Base-by-base conservation (phyloP, 495 filamentous ascomycete genomes). In the Lasiosphaeris hirsuta region DNA sequence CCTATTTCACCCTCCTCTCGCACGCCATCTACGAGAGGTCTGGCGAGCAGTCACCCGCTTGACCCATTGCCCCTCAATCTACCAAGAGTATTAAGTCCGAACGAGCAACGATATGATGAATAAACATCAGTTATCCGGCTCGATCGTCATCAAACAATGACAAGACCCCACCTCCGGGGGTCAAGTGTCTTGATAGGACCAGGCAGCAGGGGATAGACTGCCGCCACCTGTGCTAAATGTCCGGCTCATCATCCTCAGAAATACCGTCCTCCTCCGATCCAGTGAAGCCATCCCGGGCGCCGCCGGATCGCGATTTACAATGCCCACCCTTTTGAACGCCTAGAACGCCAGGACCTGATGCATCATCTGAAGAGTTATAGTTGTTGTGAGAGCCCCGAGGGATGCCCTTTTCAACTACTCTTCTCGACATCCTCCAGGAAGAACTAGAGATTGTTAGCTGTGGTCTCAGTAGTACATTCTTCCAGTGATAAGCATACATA, bases 391-490 rank as follows among this genome's bases (percentile, higher is more conserved):
- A 72, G 61, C 73, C 67, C 51, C 66, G 66, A n/a, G 61, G 65
- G 55, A 61, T 64, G 74, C 71, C 74, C 69, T 66, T 75, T 86
- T 93, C 81, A 93, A 78, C 78, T 86, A 56, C 71, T 78, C 61
- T 77, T 71, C 10, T 90, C 85, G 64, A 48, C 58, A 51, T 96
- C 92, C 72, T 96, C 92, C 71, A 96, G 73, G 88, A 96, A 96
- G 87, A 94, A 96, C 77, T 79, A 96, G 95, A 86, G 91, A 96
- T 70, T 77, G 47, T 55, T 17, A 47, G 42, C 43, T 15, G 63
- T 36, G 8, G 10, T 42, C 50, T 68, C 40, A 75, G 51, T 33
- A n/a, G 39, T 39, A 13, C 14, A 11, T n/a, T 30, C 36, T 37
- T 47, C 56, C 39, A 56, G 54, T 43, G 59, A 13, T 34, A 43